These are phyloP conservation scores for Euphorbia pulcherrima DNA, from an alignment of 345 rosid genomes.

Conservation along the genomic window DNA sequence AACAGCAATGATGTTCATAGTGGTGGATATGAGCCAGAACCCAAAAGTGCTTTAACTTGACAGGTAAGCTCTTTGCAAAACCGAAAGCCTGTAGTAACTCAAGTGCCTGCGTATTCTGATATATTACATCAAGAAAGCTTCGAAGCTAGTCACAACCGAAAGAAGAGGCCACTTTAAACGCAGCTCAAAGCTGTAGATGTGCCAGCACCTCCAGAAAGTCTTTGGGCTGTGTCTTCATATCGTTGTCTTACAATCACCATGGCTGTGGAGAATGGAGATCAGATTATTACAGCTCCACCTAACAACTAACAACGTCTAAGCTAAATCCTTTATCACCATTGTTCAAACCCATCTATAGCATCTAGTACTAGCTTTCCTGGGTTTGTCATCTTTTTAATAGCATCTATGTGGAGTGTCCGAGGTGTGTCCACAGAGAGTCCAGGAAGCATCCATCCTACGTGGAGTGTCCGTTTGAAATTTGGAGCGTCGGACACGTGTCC, in stretches of 20 bases:
- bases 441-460: too few relatives aligned
- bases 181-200: constrained; percentile 42
- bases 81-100: constrained; percentile 33
- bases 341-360: constrained; percentile 20
- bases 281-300: constrained; percentile 18
- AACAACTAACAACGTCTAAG: background rate
- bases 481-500: too few relatives aligned
- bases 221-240: constrained; percentile 24
- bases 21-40: background rate
- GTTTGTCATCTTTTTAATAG: constrained; percentile 24
- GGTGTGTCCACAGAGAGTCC: too few relatives aligned
- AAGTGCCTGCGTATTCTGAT: constrained; percentile 30
- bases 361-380: constrained; percentile 33
- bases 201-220: constrained; percentile 40
- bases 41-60: constrained; percentile 27
- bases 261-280: constrained; percentile 22
- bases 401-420: constrained; percentile 14
- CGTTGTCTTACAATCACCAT: constrained; percentile 36
- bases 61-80: constrained; percentile 25
- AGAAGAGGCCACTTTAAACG: constrained; percentile 33
- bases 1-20: background rate
- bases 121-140: constrained; percentile 26
- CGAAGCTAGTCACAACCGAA: constrained; percentile 31
- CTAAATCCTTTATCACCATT: constrained; percentile 16
- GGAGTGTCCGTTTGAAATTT: too few relatives aligned